Evolutionary conservation across 129 eudicot species (phyloP).

Genomic region (Rutidosis leptorrhynchoides): DNA sequence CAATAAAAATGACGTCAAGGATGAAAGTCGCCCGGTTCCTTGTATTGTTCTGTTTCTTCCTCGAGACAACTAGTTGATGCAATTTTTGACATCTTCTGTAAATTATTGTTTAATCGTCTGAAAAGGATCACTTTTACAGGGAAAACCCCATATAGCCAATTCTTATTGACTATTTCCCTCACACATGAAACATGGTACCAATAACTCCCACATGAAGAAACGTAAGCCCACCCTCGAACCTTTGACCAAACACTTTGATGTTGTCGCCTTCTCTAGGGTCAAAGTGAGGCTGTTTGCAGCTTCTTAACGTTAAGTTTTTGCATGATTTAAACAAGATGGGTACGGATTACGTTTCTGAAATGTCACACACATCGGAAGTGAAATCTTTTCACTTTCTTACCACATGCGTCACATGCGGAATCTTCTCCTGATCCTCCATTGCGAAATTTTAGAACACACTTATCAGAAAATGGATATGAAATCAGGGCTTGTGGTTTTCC

Average conservation of each 20-base stretch:
- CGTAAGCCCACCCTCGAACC: constrained; percentile 34
- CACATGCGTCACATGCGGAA: constrained; percentile 28
- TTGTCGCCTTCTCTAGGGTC: constrained; percentile 7
- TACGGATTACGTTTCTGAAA: constrained; percentile 20
- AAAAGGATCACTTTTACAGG: constrained; percentile 22
- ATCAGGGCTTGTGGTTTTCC: not conserved
- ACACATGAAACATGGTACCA: constrained; percentile 29
- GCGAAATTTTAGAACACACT: constrained; percentile 10
- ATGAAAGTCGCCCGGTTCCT: not conserved
- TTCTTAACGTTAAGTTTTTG: constrained; percentile 5
- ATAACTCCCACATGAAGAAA: constrained; percentile 25
- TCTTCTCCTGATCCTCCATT: constrained; percentile 11
- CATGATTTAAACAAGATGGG: constrained; percentile 15
- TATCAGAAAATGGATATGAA: constrained; percentile 19
- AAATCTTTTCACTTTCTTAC: constrained; percentile 21
- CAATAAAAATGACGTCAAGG: constrained; percentile 9
- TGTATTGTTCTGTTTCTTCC: not conserved
- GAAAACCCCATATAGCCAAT: constrained; percentile 21
- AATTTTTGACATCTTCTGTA: constrained; percentile 13
- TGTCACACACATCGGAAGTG: constrained; percentile 22
- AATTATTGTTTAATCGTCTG: constrained; percentile 15
- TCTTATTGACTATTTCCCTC: constrained; percentile 17
- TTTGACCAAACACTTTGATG: constrained; percentile 16
- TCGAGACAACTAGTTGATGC: not conserved
- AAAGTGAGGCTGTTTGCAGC: constrained; percentile 12